These are phyloP conservation scores for Botrytis cinerea DNA, from an alignment of 2,329 filamentous ascomycete species.

Conservation along the genomic window DNA sequence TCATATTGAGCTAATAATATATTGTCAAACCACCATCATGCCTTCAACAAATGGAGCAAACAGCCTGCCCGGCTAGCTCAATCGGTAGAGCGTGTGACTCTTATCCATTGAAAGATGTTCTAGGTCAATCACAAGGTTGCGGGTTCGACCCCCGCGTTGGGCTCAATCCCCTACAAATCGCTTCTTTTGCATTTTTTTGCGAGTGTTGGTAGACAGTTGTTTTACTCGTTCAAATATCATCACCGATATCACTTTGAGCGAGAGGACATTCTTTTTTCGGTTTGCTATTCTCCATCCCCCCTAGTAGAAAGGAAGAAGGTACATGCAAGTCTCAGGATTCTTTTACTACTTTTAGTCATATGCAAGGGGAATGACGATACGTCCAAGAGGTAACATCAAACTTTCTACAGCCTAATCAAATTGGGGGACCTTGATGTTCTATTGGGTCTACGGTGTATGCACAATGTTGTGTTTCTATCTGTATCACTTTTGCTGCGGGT, in stretches of 20 bases:
- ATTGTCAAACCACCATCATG: fast-evolving
- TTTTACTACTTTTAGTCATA: not conserved
- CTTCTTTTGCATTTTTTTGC: not conserved
- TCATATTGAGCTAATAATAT: not conserved
- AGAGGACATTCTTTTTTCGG: too few relatives aligned
- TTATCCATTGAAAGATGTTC: slow-evolving; percentile 27
- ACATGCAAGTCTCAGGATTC: not conserved
- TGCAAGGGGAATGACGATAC: not conserved
- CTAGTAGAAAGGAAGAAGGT: not conserved
- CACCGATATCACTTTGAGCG: too few relatives aligned
- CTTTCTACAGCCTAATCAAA: not conserved
- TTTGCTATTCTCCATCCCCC: too few relatives aligned
- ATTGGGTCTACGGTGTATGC: not conserved
- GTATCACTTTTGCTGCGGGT: not conserved
- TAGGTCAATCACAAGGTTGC: slow-evolving; percentile 46
- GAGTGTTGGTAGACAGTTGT: not conserved
- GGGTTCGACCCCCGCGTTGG: slow-evolving; percentile 48
- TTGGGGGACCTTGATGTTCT: not conserved
- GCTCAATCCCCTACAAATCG: slow-evolving; percentile 32
- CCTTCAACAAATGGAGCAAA: not conserved
- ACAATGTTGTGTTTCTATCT: not conserved
- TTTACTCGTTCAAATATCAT: too few relatives aligned
- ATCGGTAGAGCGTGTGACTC: slow-evolving; percentile 42
- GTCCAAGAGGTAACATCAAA: not conserved
- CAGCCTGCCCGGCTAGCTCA: slow-evolving; percentile 38